Base-by-base conservation (phyloP, 495 filamentous ascomycete species). In the Daldinia grandis region DNA sequence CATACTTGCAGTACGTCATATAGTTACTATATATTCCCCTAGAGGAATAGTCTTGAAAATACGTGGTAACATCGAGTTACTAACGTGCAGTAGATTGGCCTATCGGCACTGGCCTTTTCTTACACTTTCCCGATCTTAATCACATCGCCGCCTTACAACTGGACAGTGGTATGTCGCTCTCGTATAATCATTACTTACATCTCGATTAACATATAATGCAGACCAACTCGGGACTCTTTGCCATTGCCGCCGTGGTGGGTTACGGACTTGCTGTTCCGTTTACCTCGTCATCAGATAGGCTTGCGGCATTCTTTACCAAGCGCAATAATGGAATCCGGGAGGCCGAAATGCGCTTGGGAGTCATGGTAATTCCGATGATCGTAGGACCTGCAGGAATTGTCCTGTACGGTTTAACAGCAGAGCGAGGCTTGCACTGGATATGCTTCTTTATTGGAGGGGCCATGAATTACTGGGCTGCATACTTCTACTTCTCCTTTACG, bases 401-500 rank as follows among this genome's bases (percentile, higher is more conserved):
- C 58, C 69, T 87, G 19, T 89, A 86, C 71, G 87, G 86, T 5
- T 73, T 88, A 40, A 83, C 84, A 0, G 86, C 86, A 8, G 74
- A 89, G 68, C 71, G 73, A 21, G 74, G 84, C 27, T 75, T 88
- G 33, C 87, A 87, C 72, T 88, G 86, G 86, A 74, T 86, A 27
- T 80, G 83, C 19, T 88, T 86, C 72, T 86, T 88, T 50, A 76
- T 80, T 10, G 86, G 86, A 38, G 82, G 85, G 1, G 82, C 77
- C 0, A 83, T 89, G 82, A 80, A 78, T 19, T 82, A 86, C 56
- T 88, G 82, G 66, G 78, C 78, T 19, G 78, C 80, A 2, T 87
- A 86, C 58, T 88, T 89, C 64, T 89, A 83, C 64, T 89, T 89
- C 75, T 82, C 82, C 5, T 87, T 88, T 62, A 86, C 85, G n/a